Base-by-base conservation (phyloP, 176 grass and related monocot genomes). In the Typha latifolia region DNA sequence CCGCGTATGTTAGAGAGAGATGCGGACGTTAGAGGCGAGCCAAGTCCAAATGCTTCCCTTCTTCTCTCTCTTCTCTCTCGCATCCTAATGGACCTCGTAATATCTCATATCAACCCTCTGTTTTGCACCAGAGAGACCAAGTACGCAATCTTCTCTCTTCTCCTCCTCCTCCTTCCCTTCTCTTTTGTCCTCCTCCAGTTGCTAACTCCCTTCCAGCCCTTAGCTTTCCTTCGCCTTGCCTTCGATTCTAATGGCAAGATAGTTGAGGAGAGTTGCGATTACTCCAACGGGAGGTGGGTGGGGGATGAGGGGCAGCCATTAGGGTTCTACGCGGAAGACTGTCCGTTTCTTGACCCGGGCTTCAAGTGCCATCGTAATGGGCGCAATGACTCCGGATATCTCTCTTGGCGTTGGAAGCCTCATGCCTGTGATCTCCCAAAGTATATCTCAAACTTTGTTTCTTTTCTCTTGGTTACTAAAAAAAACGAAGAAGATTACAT, bases 181-280 rank as follows among this genome's bases (percentile, higher is more conserved):
- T 73, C 18, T 34, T 8, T 83, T 62, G n/a, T 78, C 14, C 34
- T 78, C 47, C 51, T 78, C 48, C 63, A 83, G 62, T 61, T 68
- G 32, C 53, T 68, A 10, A 83, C 74, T 16, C 74, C 74, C 9
- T 78, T 69, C 24, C 59, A 63, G 31, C 53, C 69, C 12, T 34
- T 78, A n/a, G 26, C 69, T 10, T 43, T 83, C 61, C 63, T 74
- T 10, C 64, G 50, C 10, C 22, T 68, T n/a, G 66, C 72, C 15
- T 57, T 73, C 23, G 23, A 21, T 20, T 23, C 66, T n/a, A 70
- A 70, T 0, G 19, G 66, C 56, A 32, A 70, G 61, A 49, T 26
- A 49, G 75, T 69, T 62, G 55, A 13, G 15, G 14, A 23, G 43
- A 23, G 29, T 10, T 76, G 73, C 20, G 73, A 76, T 7, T 76